Evolutionary conservation across 1,139 yeast species (phyloP), one percentile per base, ranked within the genome.

Genomic region (Magnusiomyces ingens): DNA sequence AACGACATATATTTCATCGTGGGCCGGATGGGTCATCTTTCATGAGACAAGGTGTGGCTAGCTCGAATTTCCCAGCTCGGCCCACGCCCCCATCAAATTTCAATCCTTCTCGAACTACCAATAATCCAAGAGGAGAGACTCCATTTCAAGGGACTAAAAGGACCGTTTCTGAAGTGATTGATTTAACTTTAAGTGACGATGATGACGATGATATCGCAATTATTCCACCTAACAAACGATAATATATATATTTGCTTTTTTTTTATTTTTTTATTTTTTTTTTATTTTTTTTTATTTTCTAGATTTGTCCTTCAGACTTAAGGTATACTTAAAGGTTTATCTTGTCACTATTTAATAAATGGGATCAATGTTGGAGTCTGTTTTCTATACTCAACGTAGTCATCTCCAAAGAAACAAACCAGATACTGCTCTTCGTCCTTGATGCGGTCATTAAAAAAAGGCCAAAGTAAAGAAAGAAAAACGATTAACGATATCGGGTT

Each of bases 401-500:
- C 78, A 0, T 75, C 68, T 1, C 89, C 90, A 67, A 91, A 93
- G 64, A 93, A 91, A 38, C 70, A 62, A 2, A 81, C 66, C 60
- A 93, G 70, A 52, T 74, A 78, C 48, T 61, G 65, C 64, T 93
- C 99, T 68, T 93, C 99, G 52, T 69, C 62, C 19, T 57, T 64
- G 43, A 93, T 88, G 52, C 99, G 74, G 22, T 70, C 68, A 13
- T 68, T 70, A 72, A 93, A 93, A 65, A 93, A 93, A 38, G 68
- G 65, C 80, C 84, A 81, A 17, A 93, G 71, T 0, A 78, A 74
- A 12, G 71, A 59, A 1, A 72, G 60, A 59, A 82, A 84, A 0
- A 78, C 73, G 0, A 74, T 54, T 2, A 75, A 60, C 1, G 85
- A 74, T 0, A 84, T 52, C 1, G 85, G 82, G 67, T 90, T 93